A percentile compares a stretch with the other conserved stretches of the same genome.
These are phyloP conservation scores for Cryphonectria nitschkei DNA, from an alignment of 2,329 filamentous ascomycete species.

Conservation along the genomic window DNA sequence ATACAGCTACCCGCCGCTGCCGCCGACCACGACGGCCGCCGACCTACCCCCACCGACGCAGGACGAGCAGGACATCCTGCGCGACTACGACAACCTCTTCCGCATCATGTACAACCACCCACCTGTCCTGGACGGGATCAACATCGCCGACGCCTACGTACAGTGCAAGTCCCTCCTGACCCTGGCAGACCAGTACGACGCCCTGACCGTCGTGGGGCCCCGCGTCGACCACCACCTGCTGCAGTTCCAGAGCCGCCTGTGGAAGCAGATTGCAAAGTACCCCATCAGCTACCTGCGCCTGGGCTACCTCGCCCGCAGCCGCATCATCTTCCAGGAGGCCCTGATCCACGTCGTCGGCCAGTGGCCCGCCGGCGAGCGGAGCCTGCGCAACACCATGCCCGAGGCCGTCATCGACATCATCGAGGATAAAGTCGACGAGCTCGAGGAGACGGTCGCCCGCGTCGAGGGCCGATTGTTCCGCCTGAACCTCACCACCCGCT, in stretches of 20 bases:
- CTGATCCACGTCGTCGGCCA: slow-evolving; percentile 93
- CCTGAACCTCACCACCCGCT: slow-evolving; percentile 74
- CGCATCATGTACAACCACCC: slow-evolving; percentile 95
- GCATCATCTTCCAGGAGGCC: slow-evolving; percentile 83
- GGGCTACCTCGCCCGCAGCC: slow-evolving; percentile 81
- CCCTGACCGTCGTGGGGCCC: slow-evolving; percentile 82
- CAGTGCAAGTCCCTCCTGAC: slow-evolving; percentile 90
- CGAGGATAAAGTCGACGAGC: slow-evolving; percentile 91
- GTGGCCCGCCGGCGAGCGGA: slow-evolving; percentile 82
- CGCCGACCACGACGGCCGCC: slow-evolving; percentile 28
- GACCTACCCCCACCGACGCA: slow-evolving; percentile 51
- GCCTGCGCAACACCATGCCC: slow-evolving; percentile 74
- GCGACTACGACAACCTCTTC: slow-evolving; percentile 95
- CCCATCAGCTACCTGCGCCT: slow-evolving; percentile 90
- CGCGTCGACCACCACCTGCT: slow-evolving; percentile 92
- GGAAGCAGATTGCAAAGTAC: slow-evolving; percentile 97
- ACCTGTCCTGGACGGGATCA: slow-evolving; percentile 78
- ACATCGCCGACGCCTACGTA: slow-evolving; percentile 89
- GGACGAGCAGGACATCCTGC: slow-evolving; percentile 74
- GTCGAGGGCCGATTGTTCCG: slow-evolving; percentile 84
- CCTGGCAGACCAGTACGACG: slow-evolving; percentile 94
- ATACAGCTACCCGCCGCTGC: slow-evolving; percentile 43
- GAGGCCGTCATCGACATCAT: slow-evolving; percentile 83
- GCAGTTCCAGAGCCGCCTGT: slow-evolving; percentile 86
- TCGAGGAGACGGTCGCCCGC: slow-evolving; percentile 79